Evolutionary conservation across 148 eudicot genomes (phyloP).

Genomic region (Persicaria maculosa): DNA sequence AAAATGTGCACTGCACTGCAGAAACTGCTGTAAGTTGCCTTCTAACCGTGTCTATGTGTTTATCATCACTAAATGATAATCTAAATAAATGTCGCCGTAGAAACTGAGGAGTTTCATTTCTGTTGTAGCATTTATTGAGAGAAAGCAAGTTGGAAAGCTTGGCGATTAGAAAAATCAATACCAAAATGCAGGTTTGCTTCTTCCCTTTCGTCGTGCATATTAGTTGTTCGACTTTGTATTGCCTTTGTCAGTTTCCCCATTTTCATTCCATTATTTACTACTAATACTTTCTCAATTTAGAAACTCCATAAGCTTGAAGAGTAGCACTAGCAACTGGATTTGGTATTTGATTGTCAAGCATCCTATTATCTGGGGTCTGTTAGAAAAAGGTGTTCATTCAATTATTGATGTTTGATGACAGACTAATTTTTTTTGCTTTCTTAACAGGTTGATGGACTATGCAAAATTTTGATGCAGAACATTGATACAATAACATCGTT

Average conservation of each 20-base stretch:
- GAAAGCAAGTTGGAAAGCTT: constrained; percentile 47
- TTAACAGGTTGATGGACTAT: constrained; percentile 61
- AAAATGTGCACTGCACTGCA: constrained; percentile 51
- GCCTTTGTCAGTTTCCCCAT: background rate
- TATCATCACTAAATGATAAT: background rate
- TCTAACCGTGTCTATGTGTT: background rate
- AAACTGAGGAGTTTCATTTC: background rate
- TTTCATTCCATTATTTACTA: background rate
- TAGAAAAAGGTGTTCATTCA: background rate
- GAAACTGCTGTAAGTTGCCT: constrained; percentile 70
- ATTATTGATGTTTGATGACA: background rate
- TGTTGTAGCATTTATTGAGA: constrained; percentile 51
- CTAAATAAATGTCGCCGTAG: background rate
- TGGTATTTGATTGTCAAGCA: background rate
- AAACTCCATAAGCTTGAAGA: background rate
- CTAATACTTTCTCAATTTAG: background rate
- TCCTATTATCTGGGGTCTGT: background rate
- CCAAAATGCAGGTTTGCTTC: constrained; percentile 46
- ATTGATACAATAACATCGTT: constrained; percentile 49
- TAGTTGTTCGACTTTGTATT: constrained; percentile 1
- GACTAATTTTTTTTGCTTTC: background rate
- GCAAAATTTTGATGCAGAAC: constrained; percentile 64
- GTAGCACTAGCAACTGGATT: background rate
- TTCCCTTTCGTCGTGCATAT: background rate
- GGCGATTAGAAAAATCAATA: constrained; percentile 47